Conservation (phyloP, 164 flowering plant genomes). For the Stephania yunnanensis region DNA sequence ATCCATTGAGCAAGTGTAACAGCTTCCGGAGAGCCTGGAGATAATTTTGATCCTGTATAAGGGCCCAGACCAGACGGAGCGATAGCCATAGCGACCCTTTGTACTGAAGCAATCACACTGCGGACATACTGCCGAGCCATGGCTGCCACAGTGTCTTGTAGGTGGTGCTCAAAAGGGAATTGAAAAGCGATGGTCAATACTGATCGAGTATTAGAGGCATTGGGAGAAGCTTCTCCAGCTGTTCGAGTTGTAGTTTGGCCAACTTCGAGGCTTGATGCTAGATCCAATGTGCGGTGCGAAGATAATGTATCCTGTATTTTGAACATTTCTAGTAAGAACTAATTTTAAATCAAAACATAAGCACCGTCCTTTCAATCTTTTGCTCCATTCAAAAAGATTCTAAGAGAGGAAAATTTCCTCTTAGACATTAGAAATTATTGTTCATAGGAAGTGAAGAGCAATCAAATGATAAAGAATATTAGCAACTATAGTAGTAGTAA, state of each 20-base stretch:
- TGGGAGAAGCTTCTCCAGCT: conserved; percentile 32
- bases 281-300: conserved; percentile 64
- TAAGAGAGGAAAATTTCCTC: neutral
- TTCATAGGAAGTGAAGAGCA: neutral
- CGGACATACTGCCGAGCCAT: conserved; percentile 94
- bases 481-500: neutral
- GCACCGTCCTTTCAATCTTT: neutral
- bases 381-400: neutral
- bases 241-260: conserved; percentile 45
- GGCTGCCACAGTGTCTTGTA: conserved; percentile 67
- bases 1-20: conserved; percentile 86
- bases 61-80: conserved; percentile 67
- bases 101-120: conserved; percentile 83
- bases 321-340: conserved; percentile 21
- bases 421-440: neutral
- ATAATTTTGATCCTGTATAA: conserved; percentile 44
- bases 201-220: conserved; percentile 38
- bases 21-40: conserved; percentile 84
- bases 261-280: conserved; percentile 90
- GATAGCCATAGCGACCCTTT: conserved; percentile 86
- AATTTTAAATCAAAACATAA: conserved; percentile 1
- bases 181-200: conserved; percentile 94
- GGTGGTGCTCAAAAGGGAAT: conserved; percentile 76
- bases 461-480: neutral
- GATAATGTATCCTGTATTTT: conserved; percentile 43